phyloP scores from a whole-genome alignment of 2,329 filamentous ascomycete species.

The Aspergillus hiratsukae region DNA sequence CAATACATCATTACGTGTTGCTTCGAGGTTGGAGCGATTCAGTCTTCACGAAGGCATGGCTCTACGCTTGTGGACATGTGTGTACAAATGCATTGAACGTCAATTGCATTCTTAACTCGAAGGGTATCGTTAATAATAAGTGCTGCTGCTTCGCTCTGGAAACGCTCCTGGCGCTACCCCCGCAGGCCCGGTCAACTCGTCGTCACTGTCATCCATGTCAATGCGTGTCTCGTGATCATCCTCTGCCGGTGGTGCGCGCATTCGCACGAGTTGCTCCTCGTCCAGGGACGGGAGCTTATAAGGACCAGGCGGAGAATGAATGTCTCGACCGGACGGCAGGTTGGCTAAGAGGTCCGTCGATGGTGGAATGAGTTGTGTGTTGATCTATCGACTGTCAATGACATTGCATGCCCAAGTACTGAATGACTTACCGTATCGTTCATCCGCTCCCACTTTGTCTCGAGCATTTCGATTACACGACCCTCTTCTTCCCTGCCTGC shows the following conservation, averaged over 20 bases:
- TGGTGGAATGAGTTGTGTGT: conserved; percentile 71
- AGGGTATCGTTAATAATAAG: conserved; percentile 30
- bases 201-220: conserved; percentile 46
- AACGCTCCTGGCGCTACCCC: conserved; percentile 29
- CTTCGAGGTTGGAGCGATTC: background rate
- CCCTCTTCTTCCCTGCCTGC: conserved; percentile 80
- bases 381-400: conserved; percentile 53
- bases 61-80: background rate
- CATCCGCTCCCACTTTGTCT: conserved; percentile 84
- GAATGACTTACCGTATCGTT: conserved; percentile 73
- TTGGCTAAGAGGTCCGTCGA: conserved; percentile 66
- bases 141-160: conserved; percentile 31
- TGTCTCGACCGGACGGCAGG: conserved; percentile 85
- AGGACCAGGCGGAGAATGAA: conserved; percentile 63
- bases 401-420: background rate
- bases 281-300: conserved; percentile 65
- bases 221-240: conserved; percentile 35
- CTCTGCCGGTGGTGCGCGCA: conserved; percentile 55
- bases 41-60: background rate
- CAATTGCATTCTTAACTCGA: background rate
- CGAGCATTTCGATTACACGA: conserved; percentile 78
- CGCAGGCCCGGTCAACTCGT: conserved; percentile 19
- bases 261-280: conserved; percentile 54
- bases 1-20: background rate
- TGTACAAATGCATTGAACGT: background rate